Base-by-base conservation (phyloP, 495 filamentous ascomycete genomes). In the Neurospora terricola region DNA sequence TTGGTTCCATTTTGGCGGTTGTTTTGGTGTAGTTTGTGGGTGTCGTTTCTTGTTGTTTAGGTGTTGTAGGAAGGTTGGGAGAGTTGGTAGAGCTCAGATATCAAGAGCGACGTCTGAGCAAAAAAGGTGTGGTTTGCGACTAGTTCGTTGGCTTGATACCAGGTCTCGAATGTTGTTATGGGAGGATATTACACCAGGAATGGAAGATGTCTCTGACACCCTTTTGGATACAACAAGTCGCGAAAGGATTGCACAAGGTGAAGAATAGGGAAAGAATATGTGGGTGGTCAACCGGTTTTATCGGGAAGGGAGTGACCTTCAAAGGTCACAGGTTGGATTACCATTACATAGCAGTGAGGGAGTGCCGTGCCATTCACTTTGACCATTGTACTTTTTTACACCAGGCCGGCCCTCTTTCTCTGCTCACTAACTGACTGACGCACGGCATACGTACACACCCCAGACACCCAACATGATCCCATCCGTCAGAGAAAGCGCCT, bases 1-100 rank as follows among this genome's bases (percentile, higher is more conserved):
- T 77, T 37, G 81, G 71, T 71, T 82, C 77, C 83, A 85, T 84
- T 73, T 70, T 76, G 77, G 75, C 11, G 34, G 42, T n/a, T 42
- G 14, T 72, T 34, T n/a, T 70, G 18, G 10, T 18, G 21, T 18
- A 3, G 9, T 3, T n/a, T 37, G 1, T 69, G 18, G 23, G 38
- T 36, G 73, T 43, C 27, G 14, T 16, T 54, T 14, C 2, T 43
- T 21, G 66, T 18, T 30, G 70, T 30, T 74, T 70, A 34, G 45
- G 27, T 23, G 38, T 38, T 48, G 43, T 21, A 38, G 54, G 30
- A 37, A 23, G 42, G 54, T 69, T 54, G 27, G 21, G 38, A 39
- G 43, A 14, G 30, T 34, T 8, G 12, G 27, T 34, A 27, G 54
- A 34, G 27, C 27, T 34, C 7, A 66, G 27, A 66, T 66, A 66